A percentile compares a stretch with the other conserved stretches of the same genome.
phyloP scores from a whole-genome alignment of 2,329 filamentous ascomycete species.

The Teratosphaeriaceae sp. region DNA sequence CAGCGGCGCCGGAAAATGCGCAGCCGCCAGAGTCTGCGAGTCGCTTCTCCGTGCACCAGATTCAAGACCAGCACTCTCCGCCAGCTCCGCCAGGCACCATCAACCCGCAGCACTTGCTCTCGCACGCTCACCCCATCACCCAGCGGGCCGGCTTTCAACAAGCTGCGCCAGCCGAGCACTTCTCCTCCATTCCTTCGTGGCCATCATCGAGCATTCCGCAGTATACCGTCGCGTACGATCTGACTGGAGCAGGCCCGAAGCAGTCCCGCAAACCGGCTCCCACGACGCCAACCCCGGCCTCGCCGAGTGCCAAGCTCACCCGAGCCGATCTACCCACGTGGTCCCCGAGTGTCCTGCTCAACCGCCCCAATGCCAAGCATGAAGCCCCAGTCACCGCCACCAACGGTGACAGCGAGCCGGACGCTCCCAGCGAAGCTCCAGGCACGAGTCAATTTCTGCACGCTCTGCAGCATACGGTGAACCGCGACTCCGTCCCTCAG shows the following conservation, averaged over 20 bases:
- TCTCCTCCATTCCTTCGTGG: neutral
- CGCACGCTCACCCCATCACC: neutral
- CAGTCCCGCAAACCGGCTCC: constrained; percentile 21
- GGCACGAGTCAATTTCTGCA: constrained; percentile 63
- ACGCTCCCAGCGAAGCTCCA: neutral
- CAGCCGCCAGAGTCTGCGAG: neutral
- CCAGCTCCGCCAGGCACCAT: neutral
- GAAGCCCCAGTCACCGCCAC: too few species aligned
- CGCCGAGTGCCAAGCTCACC: neutral
- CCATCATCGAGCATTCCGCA: constrained; percentile 2
- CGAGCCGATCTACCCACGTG: neutral
- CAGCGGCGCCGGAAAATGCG: neutral
- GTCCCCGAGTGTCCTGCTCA: neutral
- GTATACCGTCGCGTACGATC: constrained; percentile 10
- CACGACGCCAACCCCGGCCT: neutral
- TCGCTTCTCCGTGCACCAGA: neutral
- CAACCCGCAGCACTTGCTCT: neutral
- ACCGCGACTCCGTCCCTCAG: constrained; percentile 53
- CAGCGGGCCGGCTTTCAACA: constrained; percentile 4
- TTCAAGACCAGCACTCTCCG: neutral
- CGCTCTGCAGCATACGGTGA: constrained; percentile 66
- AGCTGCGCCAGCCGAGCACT: neutral
- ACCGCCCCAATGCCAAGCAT: neutral
- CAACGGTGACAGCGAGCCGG: neutral
- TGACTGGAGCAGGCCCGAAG: constrained; percentile 21